phyloP scores from a whole-genome alignment of 2,329 filamentous ascomycete genomes.

The Aspergillus hiratsukae region DNA sequence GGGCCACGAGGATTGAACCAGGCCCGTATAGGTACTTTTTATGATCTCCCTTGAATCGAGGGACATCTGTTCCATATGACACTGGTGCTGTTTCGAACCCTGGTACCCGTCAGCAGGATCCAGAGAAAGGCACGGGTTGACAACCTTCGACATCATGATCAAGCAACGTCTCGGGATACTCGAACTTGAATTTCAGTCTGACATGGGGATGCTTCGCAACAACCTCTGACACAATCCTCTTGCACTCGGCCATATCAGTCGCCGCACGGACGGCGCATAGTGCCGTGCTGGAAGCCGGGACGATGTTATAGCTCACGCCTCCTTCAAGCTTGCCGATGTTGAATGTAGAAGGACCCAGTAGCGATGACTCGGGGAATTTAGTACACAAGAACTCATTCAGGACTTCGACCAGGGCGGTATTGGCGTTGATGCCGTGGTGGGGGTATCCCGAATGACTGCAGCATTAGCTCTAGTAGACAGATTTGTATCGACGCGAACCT shows the following conservation, averaged over 20 bases:
- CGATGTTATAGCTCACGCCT: conserved; percentile 38
- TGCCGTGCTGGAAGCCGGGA: conserved; percentile 36
- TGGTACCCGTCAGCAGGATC: conserved; percentile 6
- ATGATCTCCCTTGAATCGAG: conserved; percentile 29
- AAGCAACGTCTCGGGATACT: conserved; percentile 36
- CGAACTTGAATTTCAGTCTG: conserved; percentile 32
- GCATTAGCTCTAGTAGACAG: background rate
- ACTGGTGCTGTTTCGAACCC: conserved; percentile 36
- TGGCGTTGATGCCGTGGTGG: conserved; percentile 29
- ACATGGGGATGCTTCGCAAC: conserved; percentile 31
- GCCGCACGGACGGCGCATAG: conserved; percentile 40
- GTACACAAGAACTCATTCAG: conserved; percentile 21
- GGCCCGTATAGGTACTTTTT: conserved; percentile 40
- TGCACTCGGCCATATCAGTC: conserved; percentile 31
- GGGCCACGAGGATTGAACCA: conserved; percentile 37
- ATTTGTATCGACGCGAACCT: no score
- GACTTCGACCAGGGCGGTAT: conserved; percentile 30
- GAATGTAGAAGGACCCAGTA: conserved; percentile 39
- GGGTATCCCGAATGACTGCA: conserved; percentile 37
- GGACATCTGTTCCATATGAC: conserved; percentile 39
- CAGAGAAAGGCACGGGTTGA: background rate
- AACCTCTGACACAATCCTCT: conserved; percentile 28
- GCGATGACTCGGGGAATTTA: conserved; percentile 31
- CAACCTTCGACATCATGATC: conserved; percentile 32
- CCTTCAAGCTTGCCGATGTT: conserved; percentile 39